Evolutionary conservation across 345 rosid species (phyloP).

Genomic region (Rhizophora mangle): DNA sequence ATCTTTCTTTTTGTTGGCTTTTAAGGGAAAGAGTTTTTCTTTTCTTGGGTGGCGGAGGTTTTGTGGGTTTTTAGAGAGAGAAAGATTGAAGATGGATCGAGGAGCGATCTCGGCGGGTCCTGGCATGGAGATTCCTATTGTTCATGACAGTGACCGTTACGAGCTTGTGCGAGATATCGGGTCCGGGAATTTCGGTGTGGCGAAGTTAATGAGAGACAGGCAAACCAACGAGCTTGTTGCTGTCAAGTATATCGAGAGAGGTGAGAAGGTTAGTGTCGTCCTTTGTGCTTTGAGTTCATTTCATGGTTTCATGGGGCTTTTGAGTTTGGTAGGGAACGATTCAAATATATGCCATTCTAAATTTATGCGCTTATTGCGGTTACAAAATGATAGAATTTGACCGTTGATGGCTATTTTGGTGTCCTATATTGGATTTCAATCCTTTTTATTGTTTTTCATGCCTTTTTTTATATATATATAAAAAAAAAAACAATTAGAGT

Average conservation of each 20-base stretch:
- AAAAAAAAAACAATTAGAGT: neutral
- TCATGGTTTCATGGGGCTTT: neutral
- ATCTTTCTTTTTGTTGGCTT: slow-evolving; percentile 3
- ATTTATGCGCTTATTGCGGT: too few relatives aligned
- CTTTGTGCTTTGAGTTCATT: neutral
- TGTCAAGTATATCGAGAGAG: slow-evolving; percentile 96
- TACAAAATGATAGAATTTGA: too few relatives aligned
- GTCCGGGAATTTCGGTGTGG: slow-evolving; percentile 85
- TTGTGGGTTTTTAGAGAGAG: neutral
- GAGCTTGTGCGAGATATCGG: slow-evolving; percentile 89
- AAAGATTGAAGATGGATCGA: slow-evolving; percentile 56
- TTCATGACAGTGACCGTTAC: slow-evolving; percentile 92
- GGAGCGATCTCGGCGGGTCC: slow-evolving; percentile 62
- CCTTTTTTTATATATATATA: neutral
- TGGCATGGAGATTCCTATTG: slow-evolving; percentile 92
- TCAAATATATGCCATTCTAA: too few relatives aligned
- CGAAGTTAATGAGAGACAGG: slow-evolving; percentile 83
- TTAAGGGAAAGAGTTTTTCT: slow-evolving; percentile 4
- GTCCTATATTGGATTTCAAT: neutral
- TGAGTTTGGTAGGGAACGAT: neutral
- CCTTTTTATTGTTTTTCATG: neutral
- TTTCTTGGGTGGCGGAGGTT: neutral
- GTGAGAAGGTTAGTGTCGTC: slow-evolving; percentile 57
- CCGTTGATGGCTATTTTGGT: slow-evolving; percentile 15
- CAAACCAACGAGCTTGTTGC: slow-evolving; percentile 81